A percentile compares a stretch with the other conserved stretches of the same genome.
phyloP scores from a whole-genome alignment of 495 filamentous ascomycete species.

The Talaromyces wortmannii region DNA sequence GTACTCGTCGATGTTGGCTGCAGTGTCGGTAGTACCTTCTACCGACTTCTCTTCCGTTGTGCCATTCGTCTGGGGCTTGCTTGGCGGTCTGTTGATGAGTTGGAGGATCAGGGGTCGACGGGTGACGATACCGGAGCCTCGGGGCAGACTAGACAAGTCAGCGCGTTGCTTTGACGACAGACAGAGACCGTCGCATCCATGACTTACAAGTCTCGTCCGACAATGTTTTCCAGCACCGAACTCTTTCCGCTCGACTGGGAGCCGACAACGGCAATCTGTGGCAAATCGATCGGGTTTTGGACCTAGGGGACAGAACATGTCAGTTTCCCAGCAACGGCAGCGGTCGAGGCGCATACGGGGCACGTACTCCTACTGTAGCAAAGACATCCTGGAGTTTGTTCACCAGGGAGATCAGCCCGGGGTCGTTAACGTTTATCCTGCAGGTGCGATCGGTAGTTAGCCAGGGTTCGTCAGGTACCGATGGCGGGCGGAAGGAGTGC shows the following conservation, averaged over 20 bases:
- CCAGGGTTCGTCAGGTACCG: conserved; percentile 5
- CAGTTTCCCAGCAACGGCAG: background rate
- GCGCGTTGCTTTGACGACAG: conserved; percentile 5
- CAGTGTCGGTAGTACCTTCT: conserved; percentile 64
- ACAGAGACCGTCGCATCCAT: background rate
- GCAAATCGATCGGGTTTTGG: conserved; percentile 97
- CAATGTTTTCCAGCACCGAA: conserved; percentile 99
- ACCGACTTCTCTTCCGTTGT: conserved; percentile 53
- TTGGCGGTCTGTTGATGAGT: conserved; percentile 80
- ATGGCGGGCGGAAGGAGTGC: conserved; percentile 20
- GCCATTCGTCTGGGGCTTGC: conserved; percentile 62
- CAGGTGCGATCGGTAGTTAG: conserved; percentile 19
- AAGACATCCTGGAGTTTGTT: conserved; percentile 99
- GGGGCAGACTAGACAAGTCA: conserved; percentile 64
- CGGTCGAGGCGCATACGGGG: background rate
- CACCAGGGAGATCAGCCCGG: conserved; percentile 81
- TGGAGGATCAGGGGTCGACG: conserved; percentile 93
- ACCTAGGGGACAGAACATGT: conserved; percentile 44
- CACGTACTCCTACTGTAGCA: conserved; percentile 89
- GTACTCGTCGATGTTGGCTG: conserved; percentile 92
- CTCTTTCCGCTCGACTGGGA: conserved; percentile 99
- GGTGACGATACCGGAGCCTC: conserved; percentile 97
- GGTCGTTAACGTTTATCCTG: conserved; percentile 78
- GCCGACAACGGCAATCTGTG: conserved; percentile 97
- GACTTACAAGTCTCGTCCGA: conserved; percentile 94